Conservation (phyloP, 495 filamentous ascomycete species). For the Acidomyces sp. region DNA sequence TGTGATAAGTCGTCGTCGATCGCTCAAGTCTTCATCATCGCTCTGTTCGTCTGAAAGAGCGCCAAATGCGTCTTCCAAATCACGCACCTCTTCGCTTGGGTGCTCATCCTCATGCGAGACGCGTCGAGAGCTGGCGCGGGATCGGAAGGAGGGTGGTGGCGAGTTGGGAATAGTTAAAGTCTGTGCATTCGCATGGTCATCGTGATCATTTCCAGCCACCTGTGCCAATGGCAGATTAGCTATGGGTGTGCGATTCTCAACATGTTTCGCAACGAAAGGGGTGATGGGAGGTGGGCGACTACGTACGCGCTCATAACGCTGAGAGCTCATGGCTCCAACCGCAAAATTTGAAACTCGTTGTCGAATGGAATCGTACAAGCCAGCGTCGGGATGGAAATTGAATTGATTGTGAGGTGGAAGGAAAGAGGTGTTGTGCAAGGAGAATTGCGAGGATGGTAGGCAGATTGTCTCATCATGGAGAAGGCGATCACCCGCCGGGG, state of each 20-base stretch:
- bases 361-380: neutral
- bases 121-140: conserved; percentile 61
- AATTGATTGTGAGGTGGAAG: neutral
- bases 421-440: neutral
- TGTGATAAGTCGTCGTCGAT: conserved; percentile 74
- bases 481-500: no score
- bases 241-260: no score
- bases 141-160: conserved; percentile 88
- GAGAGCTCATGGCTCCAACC: conserved; percentile 49
- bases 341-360: neutral
- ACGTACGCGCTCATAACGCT: conserved; percentile 77
- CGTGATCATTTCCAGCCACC: conserved; percentile 33
- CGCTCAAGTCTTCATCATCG: conserved; percentile 58
- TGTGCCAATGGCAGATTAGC: conserved; percentile 12
- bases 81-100: conserved; percentile 47
- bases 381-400: no score
- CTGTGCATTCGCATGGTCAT: conserved; percentile 28
- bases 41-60: conserved; percentile 28
- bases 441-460: no score
- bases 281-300: neutral
- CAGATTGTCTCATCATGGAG: no score
- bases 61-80: conserved; percentile 61
- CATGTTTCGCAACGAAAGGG: neutral
- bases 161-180: conserved; percentile 53
- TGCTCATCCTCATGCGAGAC: conserved; percentile 42